Base-by-base conservation (phyloP, 1,284 basidiomycete species). In the Ustilago curta region DNA sequence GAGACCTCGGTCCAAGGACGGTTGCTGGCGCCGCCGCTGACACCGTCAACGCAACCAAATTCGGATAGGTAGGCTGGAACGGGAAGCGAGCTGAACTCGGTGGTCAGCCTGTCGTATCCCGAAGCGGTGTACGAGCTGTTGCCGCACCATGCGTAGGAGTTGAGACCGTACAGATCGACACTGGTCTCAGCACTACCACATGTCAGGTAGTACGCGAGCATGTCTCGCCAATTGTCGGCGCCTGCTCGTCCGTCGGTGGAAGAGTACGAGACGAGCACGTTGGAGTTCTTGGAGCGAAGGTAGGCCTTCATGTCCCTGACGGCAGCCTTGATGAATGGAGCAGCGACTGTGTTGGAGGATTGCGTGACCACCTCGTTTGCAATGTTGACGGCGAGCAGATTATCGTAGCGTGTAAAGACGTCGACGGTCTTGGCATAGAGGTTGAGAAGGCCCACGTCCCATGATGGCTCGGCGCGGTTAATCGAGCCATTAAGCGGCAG, bases 11-110 rank as follows among this genome's bases (percentile, higher is more conserved):
- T 91, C 92, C 93, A 97, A 27, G 90, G 86, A 77, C 93, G 90
- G 45, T 91, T 90, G 21, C 87, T 87, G 23, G 84, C 86, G 12
- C 86, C 88, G 81, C 27, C 27, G 27, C 27, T 27, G 3, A 91
- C 90, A 80, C 92, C 93, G 19, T 83, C 80, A 47, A 82, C 83
- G 43, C 69, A 86, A 63, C 94, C 94, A 73, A 89, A 96, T 88
- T 97, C 94, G 83, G 92, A 92, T 86, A 95, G 93, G 88, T 95
- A 95, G 6, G 92, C 92, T 1, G 90, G 89, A 25, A 95, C 89
- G 58, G 93, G 92, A 84, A 91, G 91, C 69, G 85, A 72, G 14
- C 67, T 62, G 74, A 88, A 88, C 23, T 86, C 86, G 6, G 64
- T 45, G 29, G 85, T 84, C 58, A 86, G 85, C 23, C 68, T 61